These are phyloP conservation scores for Ambrosia artemisiifolia DNA, from an alignment of 129 eudicot genomes.

Conservation along the genomic window DNA sequence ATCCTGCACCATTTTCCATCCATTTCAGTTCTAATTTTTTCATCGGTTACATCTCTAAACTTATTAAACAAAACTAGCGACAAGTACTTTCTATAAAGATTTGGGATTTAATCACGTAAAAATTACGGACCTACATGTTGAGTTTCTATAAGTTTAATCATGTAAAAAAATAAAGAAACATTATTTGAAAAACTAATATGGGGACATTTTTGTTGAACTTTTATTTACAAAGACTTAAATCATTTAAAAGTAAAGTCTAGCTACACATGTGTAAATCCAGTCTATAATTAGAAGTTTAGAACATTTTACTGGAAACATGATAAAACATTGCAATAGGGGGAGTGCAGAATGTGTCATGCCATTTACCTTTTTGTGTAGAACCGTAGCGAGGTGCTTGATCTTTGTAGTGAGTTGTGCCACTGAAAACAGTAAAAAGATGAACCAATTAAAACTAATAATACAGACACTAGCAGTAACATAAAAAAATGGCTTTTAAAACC, in stretches of 20 bases:
- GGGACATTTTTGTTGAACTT: background rate
- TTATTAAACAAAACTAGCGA: too few species aligned
- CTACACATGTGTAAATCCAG: background rate
- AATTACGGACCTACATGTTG: background rate
- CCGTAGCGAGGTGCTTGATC: conserved; percentile 71
- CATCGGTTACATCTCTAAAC: background rate
- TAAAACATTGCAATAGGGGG: background rate
- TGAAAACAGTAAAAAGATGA: conserved; percentile 31
- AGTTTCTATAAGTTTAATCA: background rate
- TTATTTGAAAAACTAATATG: background rate
- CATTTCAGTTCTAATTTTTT: background rate
- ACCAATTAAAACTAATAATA: background rate
- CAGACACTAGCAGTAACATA: background rate
- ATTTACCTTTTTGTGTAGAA: conserved; percentile 76
- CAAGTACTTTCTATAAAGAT: too few species aligned
- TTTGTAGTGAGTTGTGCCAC: conserved; percentile 91
- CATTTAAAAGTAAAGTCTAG: background rate
- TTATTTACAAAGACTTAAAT: background rate
- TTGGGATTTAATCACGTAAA: too few species aligned
- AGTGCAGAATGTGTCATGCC: background rate
- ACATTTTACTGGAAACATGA: background rate
- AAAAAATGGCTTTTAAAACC: background rate
- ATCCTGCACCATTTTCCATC: conserved; percentile 46
- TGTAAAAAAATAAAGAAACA: background rate
- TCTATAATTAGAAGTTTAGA: background rate